Evolutionary conservation across 192 early-diverging fungal genomes (phyloP), one percentile per base, ranked within the genome.

Genomic region (Podila epigama): DNA sequence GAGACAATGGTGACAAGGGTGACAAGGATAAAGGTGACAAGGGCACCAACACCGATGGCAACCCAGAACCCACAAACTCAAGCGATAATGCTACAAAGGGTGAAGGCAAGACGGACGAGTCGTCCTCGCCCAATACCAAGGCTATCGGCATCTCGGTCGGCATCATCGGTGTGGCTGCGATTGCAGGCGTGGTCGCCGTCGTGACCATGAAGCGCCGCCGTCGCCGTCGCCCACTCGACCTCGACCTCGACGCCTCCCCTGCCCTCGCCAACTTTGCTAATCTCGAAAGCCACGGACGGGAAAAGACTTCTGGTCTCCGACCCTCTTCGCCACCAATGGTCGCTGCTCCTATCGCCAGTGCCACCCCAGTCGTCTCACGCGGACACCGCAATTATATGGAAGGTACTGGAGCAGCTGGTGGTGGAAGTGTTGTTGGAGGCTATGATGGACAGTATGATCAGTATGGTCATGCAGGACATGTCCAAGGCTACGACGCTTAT

Each of bases 201-300:
- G 60, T 68, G 39, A 77, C 60, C 60, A 68, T 77, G 73, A 77
- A 77, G 64, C 60, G 63, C 18, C 70, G 71, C 25, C 37, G 58
- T 4, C 63, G 71, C 22, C 71, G 71, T 66, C 71, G 52, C n/a
- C 63, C 65, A 6, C 48, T 75, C 18, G 59, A 75, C 28, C 51
- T 75, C 9, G 65, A 75, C 28, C 51, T 75, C 9, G 65, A 67
- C 25, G 44, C 64, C 4, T 39, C 66, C 6, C 63, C 71, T 22
- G 65, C 64, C 2, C 39, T 52, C 35, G 41, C 37, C 8, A 48
- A 50, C 39, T 66, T 60, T 44, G 40, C 20, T 7, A 16, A 29
- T 8, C 32, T 41, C 29, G 63, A 54, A 3, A 60, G 25, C 18
- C 29, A 18, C 51, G 31, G 33, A 15, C 41, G 42, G 8, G 18